phyloP scores from a whole-genome alignment of 2,329 filamentous ascomycete species.

The Cephalotrichum gorgonifer region DNA sequence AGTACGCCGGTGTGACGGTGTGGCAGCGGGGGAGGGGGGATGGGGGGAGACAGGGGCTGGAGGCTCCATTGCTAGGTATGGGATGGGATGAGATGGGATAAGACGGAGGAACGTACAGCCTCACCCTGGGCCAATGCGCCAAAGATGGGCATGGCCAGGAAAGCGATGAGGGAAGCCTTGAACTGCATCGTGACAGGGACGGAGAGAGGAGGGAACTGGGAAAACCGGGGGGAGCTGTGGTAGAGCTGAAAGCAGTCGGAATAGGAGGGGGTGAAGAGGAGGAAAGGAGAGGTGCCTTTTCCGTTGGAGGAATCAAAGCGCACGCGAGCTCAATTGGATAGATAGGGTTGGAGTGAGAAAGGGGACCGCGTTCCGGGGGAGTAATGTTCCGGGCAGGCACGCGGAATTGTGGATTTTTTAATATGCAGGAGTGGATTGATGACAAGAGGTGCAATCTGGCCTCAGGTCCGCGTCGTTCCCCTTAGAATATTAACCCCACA shows the following conservation, averaged over 20 bases:
- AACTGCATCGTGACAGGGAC: slow-evolving; percentile 53
- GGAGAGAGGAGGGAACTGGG: neutral
- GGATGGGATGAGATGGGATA: slow-evolving; percentile 8
- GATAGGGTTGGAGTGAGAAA: neutral
- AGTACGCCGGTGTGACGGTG: neutral
- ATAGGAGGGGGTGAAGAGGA: neutral
- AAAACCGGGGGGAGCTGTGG: slow-evolving; percentile 2
- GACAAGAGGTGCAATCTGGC: slow-evolving; percentile 5
- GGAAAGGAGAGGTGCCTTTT: neutral
- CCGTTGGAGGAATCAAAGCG: neutral
- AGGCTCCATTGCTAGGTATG: neutral
- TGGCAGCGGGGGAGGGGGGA: neutral
- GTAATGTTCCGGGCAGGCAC: neutral
- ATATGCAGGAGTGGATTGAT: neutral
- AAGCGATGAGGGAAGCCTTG: slow-evolving; percentile 56
- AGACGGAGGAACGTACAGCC: slow-evolving; percentile 35
- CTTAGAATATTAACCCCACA: neutral
- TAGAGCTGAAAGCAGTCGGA: neutral
- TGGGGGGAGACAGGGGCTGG: neutral
- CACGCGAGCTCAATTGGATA: neutral
- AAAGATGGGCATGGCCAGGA: slow-evolving; percentile 60
- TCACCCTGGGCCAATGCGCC: slow-evolving; percentile 45
- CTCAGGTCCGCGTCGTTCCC: neutral
- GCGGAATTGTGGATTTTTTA: neutral
- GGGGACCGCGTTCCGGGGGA: neutral